A percentile compares a stretch with the other conserved stretches of the same genome.
phyloP scores from a whole-genome alignment of 2,329 filamentous ascomycete species.

The Aspergillus proliferans region DNA sequence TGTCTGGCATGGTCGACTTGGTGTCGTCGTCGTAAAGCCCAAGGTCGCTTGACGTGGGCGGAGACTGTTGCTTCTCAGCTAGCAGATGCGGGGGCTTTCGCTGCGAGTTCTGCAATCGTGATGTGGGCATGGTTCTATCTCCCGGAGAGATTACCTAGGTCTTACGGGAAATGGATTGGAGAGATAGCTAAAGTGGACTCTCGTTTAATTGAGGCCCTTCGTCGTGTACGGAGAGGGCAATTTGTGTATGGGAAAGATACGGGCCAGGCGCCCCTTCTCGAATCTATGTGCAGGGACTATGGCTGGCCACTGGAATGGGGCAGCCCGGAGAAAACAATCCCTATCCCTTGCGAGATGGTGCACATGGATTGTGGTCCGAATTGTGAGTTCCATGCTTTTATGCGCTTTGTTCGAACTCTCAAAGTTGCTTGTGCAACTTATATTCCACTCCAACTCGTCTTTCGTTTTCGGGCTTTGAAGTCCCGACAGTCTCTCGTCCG shows the following conservation, averaged over 20 bases:
- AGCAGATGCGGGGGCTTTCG: conserved; percentile 66
- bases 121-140: conserved; percentile 89
- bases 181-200: conserved; percentile 68
- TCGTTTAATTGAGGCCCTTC: conserved; percentile 68
- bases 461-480: conserved; percentile 50
- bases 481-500: conserved; percentile 40
- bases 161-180: conserved; percentile 77
- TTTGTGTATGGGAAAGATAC: conserved; percentile 70
- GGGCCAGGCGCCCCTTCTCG: conserved; percentile 61
- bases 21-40: conserved; percentile 28
- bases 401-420: conserved; percentile 64
- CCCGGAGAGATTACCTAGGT: conserved; percentile 61
- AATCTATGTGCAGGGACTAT: conserved; percentile 67
- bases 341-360: conserved; percentile 76
- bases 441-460: conserved; percentile 64
- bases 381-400: conserved; percentile 65
- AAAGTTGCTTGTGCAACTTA: conserved; percentile 70
- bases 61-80: conserved; percentile 40
- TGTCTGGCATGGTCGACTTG: conserved; percentile 58
- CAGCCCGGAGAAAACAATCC: conserved; percentile 61
- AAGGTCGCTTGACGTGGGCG: conserved; percentile 25
- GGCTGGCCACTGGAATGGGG: conserved; percentile 64
- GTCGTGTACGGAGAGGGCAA: conserved; percentile 56
- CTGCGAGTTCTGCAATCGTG: conserved; percentile 63
- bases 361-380: conserved; percentile 70